These are phyloP conservation scores for Aspergillus japonicus DNA, from an alignment of 2,329 filamentous ascomycete species.

Conservation along the genomic window DNA sequence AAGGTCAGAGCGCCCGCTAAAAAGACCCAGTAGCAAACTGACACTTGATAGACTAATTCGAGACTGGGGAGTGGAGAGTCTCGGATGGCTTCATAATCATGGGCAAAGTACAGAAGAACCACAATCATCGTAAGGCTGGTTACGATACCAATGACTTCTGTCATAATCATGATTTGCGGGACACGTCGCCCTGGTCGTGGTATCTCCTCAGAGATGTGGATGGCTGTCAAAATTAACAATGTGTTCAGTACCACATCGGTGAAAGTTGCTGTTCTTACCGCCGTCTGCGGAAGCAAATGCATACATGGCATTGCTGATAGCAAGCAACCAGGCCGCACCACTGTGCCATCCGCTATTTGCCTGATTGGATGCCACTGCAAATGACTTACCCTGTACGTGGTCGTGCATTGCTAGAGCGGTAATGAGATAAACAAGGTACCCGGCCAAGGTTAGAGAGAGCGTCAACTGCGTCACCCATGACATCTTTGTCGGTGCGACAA, in stretches of 20 bases:
- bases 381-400: not conserved
- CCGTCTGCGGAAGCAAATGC: slow-evolving; percentile 17
- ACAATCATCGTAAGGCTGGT: slow-evolving; percentile 2
- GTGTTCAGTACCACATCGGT: not conserved
- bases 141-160: not conserved
- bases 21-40: not conserved
- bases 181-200: slow-evolving; percentile 2
- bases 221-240: slow-evolving; percentile 2
- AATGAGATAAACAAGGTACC: slow-evolving; percentile 5
- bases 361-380: not conserved
- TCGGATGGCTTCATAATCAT: not conserved
- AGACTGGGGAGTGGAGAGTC: slow-evolving; percentile 1
- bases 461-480: slow-evolving; percentile 1
- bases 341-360: slow-evolving; percentile 11
- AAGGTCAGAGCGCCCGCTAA: not conserved
- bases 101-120: not conserved
- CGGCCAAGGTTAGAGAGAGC: slow-evolving; percentile 3
- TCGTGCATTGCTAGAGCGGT: slow-evolving; percentile 5
- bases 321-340: slow-evolving; percentile 13
- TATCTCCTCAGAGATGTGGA: slow-evolving; percentile 22
- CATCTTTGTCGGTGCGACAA: slow-evolving; percentile 7
- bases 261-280: not conserved
- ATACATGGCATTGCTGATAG: slow-evolving; percentile 22
- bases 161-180: slow-evolving; percentile 7
- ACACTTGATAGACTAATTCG: slow-evolving; percentile 4